Base-by-base conservation (phyloP, 2,329 filamentous ascomycete species). In the Cercospora nicotianae region DNA sequence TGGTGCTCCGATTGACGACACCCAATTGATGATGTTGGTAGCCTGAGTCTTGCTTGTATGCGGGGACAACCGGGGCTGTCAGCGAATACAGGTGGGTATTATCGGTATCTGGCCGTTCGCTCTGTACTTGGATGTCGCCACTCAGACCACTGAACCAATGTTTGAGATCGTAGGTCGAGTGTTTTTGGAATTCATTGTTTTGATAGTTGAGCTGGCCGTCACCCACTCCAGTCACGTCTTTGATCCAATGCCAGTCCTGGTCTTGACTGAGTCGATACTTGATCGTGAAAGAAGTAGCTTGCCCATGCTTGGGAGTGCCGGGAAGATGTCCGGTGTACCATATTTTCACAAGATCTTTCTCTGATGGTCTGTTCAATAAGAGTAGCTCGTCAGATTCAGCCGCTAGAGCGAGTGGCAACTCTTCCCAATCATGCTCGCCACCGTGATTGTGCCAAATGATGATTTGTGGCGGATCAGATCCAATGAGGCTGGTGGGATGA, bases 31-130 rank as follows among this genome's bases (percentile, higher is more conserved):
- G 77, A 59, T 85, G 81, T 31, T 83, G 85, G 64, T 85, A 83
- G 0, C 86, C 83, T 3, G 92, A 91, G 3, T 83, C 77, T 45
- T 87, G 83, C 0, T 84, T 86, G 20, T 85, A 80, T 0, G 89
- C 87, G 4, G 86, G 81, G 39, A 81, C 78, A 1, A 91, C 84
- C 0, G 81, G 79, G 12, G 85, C 81, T 28, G 86, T 84, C 20
- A 94, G 78, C n/a, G 85, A 86, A 90, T 91, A 94, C 0, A 94
- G 80, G n/a, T 83, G 81, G 1, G 90, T 91, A 20, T 86, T 81
- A 2, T 90, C 89, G 2, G 88, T 88, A 69, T 94, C 90, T 69
- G 90, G 91, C 67, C 82, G 78, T 61, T 85, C 83, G 18, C 84
- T 80, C 33, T 82, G 80, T 39, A 90, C 81, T 8, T 78, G 80